Percentiles rank a stretch among this genome's conserved stretches.
Evolutionary conservation across 1,139 yeast species (phyloP).

Genomic region (Saccharomyces hybrid): DNA sequence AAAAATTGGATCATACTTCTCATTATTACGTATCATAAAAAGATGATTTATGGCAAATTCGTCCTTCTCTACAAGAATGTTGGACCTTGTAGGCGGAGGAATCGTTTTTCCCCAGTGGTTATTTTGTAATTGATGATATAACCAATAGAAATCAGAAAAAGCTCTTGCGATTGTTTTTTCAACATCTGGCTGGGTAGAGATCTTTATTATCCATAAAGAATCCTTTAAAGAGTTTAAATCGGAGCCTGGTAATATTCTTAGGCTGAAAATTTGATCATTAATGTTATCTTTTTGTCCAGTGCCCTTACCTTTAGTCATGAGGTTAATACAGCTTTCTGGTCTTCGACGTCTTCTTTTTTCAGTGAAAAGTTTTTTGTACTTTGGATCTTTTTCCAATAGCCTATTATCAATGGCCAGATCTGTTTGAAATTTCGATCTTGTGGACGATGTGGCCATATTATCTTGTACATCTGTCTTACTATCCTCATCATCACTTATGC

Average conservation of each 20-base stretch:
- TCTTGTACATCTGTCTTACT: not conserved
- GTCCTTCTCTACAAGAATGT: constrained; percentile 74
- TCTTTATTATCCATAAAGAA: not conserved
- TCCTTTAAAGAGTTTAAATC: not conserved
- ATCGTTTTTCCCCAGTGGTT: constrained; percentile 80
- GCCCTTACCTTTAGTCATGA: not conserved
- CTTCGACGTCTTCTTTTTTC: not conserved
- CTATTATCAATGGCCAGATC: not conserved
- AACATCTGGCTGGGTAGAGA: not conserved
- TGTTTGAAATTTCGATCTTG: not conserved
- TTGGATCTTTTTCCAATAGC: not conserved
- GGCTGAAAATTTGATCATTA: not conserved
- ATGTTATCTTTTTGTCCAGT: not conserved
- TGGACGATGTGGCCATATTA: not conserved
- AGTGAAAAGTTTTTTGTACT: not conserved
- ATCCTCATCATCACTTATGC: not conserved
- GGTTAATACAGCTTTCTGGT: not conserved
- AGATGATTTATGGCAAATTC: constrained; percentile 16
- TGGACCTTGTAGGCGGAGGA: constrained; percentile 73
- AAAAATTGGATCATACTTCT: not conserved
- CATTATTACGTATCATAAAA: not conserved
- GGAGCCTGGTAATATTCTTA: not conserved
- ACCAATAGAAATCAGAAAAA: constrained; percentile 71
- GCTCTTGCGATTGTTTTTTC: constrained; percentile 36
- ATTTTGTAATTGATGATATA: constrained; percentile 70